Evolutionary conservation across 2,329 filamentous ascomycete species (phyloP).

Genomic region (Alternaria sp.): DNA sequence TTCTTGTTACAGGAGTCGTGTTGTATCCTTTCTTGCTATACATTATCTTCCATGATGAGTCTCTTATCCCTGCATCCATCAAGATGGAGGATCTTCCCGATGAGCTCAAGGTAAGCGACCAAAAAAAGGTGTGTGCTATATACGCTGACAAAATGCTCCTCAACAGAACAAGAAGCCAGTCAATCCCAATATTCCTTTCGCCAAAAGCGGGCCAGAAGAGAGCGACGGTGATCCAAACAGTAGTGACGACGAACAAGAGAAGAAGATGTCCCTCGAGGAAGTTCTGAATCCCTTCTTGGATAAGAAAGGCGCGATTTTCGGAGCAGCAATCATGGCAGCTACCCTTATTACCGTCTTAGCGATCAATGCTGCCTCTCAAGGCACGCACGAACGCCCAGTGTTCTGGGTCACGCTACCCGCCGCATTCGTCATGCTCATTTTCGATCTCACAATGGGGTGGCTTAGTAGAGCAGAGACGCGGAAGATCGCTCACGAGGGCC

Average conservation of each 20-base stretch:
- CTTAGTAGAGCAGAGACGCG: slow-evolving; percentile 69
- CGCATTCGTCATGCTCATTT: slow-evolving; percentile 73
- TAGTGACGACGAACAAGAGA: slow-evolving; percentile 58
- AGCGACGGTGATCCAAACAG: slow-evolving; percentile 58
- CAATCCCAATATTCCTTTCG: slow-evolving; percentile 77
- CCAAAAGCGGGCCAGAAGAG: slow-evolving; percentile 64
- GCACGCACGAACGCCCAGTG: slow-evolving; percentile 64
- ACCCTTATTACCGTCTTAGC: slow-evolving; percentile 73
- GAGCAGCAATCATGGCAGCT: slow-evolving; percentile 70
- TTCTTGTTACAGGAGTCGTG: slow-evolving; percentile 71
- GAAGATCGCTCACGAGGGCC: slow-evolving; percentile 66
- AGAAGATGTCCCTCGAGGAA: slow-evolving; percentile 71
- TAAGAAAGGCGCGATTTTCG: slow-evolving; percentile 70
- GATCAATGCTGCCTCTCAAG: slow-evolving; percentile 68
- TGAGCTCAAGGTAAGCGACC: slow-evolving; percentile 54
- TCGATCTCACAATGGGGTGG: slow-evolving; percentile 73
- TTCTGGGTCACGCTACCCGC: slow-evolving; percentile 76
- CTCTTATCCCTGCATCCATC: slow-evolving; percentile 71
- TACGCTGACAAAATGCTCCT: neutral
- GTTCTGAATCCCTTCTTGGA: slow-evolving; percentile 81
- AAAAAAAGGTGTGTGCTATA: neutral
- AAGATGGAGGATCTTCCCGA: slow-evolving; percentile 73
- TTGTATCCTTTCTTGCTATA: slow-evolving; percentile 76
- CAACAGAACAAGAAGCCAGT: slow-evolving; percentile 62
- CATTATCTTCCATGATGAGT: slow-evolving; percentile 71